Percentiles rank a stretch among this genome's conserved stretches.
phyloP scores from a whole-genome alignment of 2,329 filamentous ascomycete genomes.

The Diplodia intermedia region DNA sequence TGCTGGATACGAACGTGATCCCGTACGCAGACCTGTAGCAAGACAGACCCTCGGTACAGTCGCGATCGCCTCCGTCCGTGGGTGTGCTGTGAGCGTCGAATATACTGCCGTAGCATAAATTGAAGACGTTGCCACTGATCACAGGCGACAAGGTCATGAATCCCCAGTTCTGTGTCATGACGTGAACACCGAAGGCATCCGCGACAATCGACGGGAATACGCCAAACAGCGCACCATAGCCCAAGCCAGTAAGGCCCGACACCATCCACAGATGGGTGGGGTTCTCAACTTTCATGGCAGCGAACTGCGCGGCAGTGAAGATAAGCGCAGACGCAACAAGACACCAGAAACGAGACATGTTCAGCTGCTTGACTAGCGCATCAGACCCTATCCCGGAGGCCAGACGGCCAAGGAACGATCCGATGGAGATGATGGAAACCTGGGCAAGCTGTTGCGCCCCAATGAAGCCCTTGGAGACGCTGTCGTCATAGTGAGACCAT shows the following conservation, averaged over 20 bases:
- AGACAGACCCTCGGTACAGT: constrained; percentile 76
- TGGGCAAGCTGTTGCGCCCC: constrained; percentile 85
- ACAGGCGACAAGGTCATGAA: constrained; percentile 91
- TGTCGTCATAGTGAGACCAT: constrained; percentile 84
- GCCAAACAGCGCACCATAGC: constrained; percentile 92
- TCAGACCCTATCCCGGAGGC: constrained; percentile 81
- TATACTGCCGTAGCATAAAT: constrained; percentile 83
- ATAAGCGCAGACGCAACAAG: constrained; percentile 77
- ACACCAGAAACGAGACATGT: constrained; percentile 89
- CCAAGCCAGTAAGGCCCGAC: constrained; percentile 83
- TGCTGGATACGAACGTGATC: constrained; percentile 75
- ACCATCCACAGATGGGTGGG: constrained; percentile 79
- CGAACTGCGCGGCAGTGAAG: constrained; percentile 80
- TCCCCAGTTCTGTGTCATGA: constrained; percentile 94
- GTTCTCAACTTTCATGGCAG: constrained; percentile 75
- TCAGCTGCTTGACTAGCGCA: constrained; percentile 79
- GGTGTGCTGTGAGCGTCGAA: constrained; percentile 81
- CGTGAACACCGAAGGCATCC: constrained; percentile 88
- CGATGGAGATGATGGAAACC: constrained; percentile 90
- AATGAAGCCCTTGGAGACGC: constrained; percentile 75
- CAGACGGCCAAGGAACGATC: constrained; percentile 83
- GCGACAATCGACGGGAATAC: constrained; percentile 87
- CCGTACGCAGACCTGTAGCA: constrained; percentile 86
- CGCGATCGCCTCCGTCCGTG: constrained; percentile 70
- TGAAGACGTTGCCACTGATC: constrained; percentile 88